Evolutionary conservation across 441 rosid species (phyloP).

Genomic region (Pelargonium australe): DNA sequence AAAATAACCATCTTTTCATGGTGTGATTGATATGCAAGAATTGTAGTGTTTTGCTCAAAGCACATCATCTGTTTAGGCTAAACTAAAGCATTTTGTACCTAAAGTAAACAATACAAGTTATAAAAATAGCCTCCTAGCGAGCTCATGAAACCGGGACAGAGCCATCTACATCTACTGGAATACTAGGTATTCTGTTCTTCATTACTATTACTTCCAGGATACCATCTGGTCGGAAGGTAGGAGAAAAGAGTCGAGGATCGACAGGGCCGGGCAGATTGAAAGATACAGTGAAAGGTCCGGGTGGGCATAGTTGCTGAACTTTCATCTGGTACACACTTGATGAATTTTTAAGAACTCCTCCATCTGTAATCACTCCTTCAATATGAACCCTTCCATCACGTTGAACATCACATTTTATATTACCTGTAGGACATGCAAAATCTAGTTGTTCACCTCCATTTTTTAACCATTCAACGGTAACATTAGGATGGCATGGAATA

Average conservation of each 20-base stretch:
- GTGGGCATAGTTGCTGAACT: slow-evolving; percentile 47
- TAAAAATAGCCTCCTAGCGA: neutral
- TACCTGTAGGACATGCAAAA: slow-evolving; percentile 36
- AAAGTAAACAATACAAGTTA: no score
- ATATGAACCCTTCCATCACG: slow-evolving; percentile 52
- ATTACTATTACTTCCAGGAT: slow-evolving; percentile 63
- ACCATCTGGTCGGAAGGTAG: slow-evolving; percentile 52
- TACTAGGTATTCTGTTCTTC: slow-evolving; percentile 29
- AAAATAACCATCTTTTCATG: neutral
- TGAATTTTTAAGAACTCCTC: slow-evolving; percentile 29
- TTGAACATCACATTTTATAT: slow-evolving; percentile 44
- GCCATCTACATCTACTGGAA: slow-evolving; percentile 13
- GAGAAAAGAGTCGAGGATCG: slow-evolving; percentile 57
- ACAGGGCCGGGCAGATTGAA: slow-evolving; percentile 82
- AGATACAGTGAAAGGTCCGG: slow-evolving; percentile 59
- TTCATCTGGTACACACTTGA: slow-evolving; percentile 37
- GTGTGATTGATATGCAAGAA: no score
- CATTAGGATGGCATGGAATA: neutral
- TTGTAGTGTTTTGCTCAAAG: no score
- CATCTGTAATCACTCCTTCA: slow-evolving; percentile 42
- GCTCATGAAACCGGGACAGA: slow-evolving; percentile 7
- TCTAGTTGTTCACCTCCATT: slow-evolving; percentile 6
- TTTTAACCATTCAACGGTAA: neutral
- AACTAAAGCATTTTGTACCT: no score
- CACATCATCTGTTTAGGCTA: no score